These are phyloP conservation scores for Aureobasidium zeae DNA, from an alignment of 2,329 filamentous ascomycete species.

Conservation along the genomic window DNA sequence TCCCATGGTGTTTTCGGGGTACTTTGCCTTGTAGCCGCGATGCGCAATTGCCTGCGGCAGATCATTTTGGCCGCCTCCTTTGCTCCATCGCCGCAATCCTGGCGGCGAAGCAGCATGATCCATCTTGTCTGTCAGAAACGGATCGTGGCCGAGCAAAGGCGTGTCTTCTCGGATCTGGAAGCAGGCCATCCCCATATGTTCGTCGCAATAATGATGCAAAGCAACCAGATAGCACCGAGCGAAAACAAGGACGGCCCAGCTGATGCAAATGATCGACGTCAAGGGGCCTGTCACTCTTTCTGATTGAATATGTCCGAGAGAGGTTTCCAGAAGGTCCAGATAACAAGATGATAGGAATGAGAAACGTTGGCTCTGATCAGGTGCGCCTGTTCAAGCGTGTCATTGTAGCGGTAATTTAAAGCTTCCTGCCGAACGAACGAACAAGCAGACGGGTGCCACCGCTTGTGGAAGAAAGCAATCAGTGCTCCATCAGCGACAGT, in stretches of 20 bases:
- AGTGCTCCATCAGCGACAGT: slow-evolving; percentile 10
- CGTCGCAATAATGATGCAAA: slow-evolving; percentile 2
- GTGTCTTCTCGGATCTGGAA: slow-evolving; percentile 7
- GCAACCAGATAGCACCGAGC: neutral
- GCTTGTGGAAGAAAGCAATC: slow-evolving; percentile 2
- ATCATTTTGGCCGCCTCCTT: slow-evolving; percentile 10
- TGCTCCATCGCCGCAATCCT: neutral
- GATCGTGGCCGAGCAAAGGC: slow-evolving; percentile 7
- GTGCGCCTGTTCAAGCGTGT: no score
- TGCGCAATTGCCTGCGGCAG: slow-evolving; percentile 66
- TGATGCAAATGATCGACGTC: neutral
- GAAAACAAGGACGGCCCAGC: neutral
- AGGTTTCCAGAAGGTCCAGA: neutral
- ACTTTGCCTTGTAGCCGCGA: slow-evolving; percentile 66
- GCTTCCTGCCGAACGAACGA: no score
- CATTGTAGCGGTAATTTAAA: neutral
- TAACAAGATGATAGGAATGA: neutral
- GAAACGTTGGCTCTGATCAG: no score
- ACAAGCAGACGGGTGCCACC: neutral
- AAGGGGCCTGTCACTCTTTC: no score
- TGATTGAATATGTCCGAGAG: no score
- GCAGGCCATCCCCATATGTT: slow-evolving; percentile 8
- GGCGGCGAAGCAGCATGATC: slow-evolving; percentile 5
- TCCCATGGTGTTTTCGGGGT: slow-evolving; percentile 77
- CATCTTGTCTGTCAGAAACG: slow-evolving; percentile 16